Evolutionary conservation across 345 rosid genomes (phyloP), one percentile per base, ranked within the genome.

Genomic region (Raphanus raphanistrum): DNA sequence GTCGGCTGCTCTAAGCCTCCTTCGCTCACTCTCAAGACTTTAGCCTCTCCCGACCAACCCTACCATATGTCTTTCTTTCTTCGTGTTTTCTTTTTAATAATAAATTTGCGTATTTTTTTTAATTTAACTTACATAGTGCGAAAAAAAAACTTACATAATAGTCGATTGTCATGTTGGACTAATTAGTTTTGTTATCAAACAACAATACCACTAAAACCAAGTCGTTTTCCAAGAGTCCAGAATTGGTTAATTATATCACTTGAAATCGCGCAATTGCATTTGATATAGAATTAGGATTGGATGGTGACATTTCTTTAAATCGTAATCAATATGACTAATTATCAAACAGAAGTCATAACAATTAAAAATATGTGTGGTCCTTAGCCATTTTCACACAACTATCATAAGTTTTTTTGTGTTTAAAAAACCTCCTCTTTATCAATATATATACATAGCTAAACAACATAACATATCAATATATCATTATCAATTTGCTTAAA

Each of bases 1-100:
- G 82, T 79, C 82, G 79, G 82, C 78, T 79, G 36, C 62, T 71
- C 61, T 5, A 55, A 77, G 66, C 76, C 76, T 71, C 63, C 48
- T 57, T 58, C 77, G 10, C 60, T 32, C 26, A 60, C 76, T 72
- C 68, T 72, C 70, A 26, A 35, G 3, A 59, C 64, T 60, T 73
- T 61, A 16, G 38, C 35, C 45, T 59, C 66, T 21, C 63, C 32
- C 72, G 54, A 78, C 73, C 77, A 32, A 66, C 74, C 74, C 74
- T 61, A 67, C 73, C 77, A 67, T 61, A 8, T 66, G 52, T 73
- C 52, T 27, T 48, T 79, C 15, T 59, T 6, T 32, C 0, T 25
- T 50, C 32, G 4, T 48, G 16, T 10, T 1, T n/a, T 16, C 31
- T 16, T 21, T 28, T 21, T 13, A 21, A 1, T 21, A 21, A 21